Base-by-base conservation (phyloP, 768 basidiomycete genomes). In the Boletus subparvulus region DNA sequence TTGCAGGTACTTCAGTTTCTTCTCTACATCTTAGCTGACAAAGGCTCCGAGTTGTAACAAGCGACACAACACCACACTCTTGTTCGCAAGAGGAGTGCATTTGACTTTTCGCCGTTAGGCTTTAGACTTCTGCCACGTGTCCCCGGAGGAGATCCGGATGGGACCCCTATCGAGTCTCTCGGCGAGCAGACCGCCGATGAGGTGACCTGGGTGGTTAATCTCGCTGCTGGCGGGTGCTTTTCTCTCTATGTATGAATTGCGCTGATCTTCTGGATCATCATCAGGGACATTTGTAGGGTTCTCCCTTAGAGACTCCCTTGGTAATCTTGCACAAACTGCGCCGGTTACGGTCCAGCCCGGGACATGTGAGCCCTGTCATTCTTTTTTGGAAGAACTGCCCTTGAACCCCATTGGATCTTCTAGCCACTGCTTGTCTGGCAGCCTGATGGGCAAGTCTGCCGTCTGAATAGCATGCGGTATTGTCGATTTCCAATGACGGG, bases 231-330 rank as follows among this genome's bases (percentile, higher is more conserved):
- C 3, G 45, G 57, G 24, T 59, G 42, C 6, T 13, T 11, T 14
- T 35, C 32, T 21, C 42, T 26, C 30, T 35, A 10, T n/a, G 11
- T 16, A 19, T 33, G 4, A 4, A 35, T 44, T 24, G 8, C 36
- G 45, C 46, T 50, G 54, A 57, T 50, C 40, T 48, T 58, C 41
- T 28, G 40, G 21, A 45, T 49, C 21, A 45, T 49, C 21, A 21
- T 21, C 21, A 81, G 83, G 78, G 45, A 80, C 78, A 8, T 59
- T 55, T 32, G 65, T 90, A 55, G 82, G 78, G 51, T 65, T 88
- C 42, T 73, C 71, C 19, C 50, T 90, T 56, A 78, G 77, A 64
- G 89, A 92, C 68, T 67, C 59, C 52, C 79, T 75, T 48, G 88
- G 88, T 61, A 9, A 41, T 0, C 45, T 69, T 45, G 74, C 65